A percentile compares a stretch with the other conserved stretches of the same genome.
Evolutionary conservation across 768 basidiomycete genomes (phyloP).

Genomic region (Arthromyces matolae): DNA sequence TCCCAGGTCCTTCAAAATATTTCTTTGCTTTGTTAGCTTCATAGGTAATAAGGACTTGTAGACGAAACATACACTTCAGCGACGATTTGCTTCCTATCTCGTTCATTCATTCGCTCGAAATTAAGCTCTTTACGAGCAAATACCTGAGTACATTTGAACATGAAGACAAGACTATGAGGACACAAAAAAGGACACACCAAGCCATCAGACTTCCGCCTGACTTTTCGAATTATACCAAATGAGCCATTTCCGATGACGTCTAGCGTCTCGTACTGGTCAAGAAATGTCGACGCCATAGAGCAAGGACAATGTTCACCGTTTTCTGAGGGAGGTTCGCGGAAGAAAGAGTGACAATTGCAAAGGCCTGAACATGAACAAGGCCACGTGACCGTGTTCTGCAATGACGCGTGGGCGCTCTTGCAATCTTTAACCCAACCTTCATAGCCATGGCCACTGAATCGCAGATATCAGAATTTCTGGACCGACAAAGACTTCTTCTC

Average conservation of each 20-base stretch:
- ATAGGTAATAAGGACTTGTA: not conserved
- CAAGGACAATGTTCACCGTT: too few relatives aligned
- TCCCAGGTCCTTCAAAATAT: constrained; percentile 92
- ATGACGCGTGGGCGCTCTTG: constrained; percentile 11
- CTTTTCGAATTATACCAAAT: constrained; percentile 97
- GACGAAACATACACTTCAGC: constrained; percentile 83
- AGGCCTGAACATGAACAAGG: constrained; percentile 1
- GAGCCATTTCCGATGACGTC: constrained; percentile 96
- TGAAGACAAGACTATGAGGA: not conserved
- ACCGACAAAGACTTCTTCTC: constrained; percentile 64
- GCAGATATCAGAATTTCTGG: constrained; percentile 55
- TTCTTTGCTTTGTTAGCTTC: constrained; percentile 42
- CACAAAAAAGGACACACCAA: constrained; percentile 49
- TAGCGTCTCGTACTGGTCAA: constrained; percentile 81
- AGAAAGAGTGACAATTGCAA: too few relatives aligned
- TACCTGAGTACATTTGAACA: constrained; percentile 38
- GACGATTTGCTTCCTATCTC: constrained; percentile 94
- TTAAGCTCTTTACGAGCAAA: constrained; percentile 95
- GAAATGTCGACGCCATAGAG: constrained; percentile 33
- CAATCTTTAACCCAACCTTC: too few relatives aligned
- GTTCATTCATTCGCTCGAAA: constrained; percentile 94
- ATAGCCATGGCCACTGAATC: constrained; percentile 29
- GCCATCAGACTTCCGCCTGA: constrained; percentile 79
- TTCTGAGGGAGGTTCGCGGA: too few relatives aligned
- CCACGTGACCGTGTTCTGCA: constrained; percentile 13